Evolutionary conservation across 1,284 basidiomycete genomes (phyloP).

Genomic region (Leccinum solheimii): DNA sequence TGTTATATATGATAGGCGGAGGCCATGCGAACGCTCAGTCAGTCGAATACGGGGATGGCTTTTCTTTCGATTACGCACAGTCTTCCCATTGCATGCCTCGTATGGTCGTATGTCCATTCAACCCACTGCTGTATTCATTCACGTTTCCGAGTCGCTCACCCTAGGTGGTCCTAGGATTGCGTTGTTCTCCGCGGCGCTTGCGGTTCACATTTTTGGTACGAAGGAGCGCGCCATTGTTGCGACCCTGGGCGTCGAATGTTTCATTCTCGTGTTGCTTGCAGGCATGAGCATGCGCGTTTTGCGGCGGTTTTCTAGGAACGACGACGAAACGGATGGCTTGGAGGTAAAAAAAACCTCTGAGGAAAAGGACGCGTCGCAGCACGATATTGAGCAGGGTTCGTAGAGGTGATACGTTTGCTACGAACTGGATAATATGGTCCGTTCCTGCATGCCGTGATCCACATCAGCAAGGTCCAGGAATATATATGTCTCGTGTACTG

Average conservation of each 20-base stretch:
- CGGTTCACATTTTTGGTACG: constrained; percentile 1
- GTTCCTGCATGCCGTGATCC: not conserved
- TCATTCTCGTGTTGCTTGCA: constrained; percentile 5
- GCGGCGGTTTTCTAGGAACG: constrained; percentile 2
- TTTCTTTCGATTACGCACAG: constrained; percentile 19
- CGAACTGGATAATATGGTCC: not conserved
- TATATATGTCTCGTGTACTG: not conserved
- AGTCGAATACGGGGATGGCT: constrained; percentile 12
- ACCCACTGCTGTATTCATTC: not conserved
- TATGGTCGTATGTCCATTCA: constrained; percentile 20
- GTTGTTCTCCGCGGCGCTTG: constrained; percentile 14
- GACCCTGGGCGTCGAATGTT: constrained; percentile 14
- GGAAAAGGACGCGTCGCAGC: not conserved
- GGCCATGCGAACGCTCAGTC: constrained; percentile 7
- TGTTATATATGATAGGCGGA: not conserved
- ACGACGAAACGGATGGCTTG: not conserved
- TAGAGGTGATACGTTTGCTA: not conserved
- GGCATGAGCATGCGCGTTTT: constrained; percentile 4
- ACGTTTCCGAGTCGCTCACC: not conserved
- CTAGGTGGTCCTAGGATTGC: constrained; percentile 7
- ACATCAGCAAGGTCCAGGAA: not conserved
- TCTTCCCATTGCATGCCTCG: constrained; percentile 19
- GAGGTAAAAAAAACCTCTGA: not conserved
- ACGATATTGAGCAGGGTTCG: not conserved
- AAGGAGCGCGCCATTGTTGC: not conserved